Conservation (phyloP, 1,284 basidiomycete species). For the Ustilago curta region DNA sequence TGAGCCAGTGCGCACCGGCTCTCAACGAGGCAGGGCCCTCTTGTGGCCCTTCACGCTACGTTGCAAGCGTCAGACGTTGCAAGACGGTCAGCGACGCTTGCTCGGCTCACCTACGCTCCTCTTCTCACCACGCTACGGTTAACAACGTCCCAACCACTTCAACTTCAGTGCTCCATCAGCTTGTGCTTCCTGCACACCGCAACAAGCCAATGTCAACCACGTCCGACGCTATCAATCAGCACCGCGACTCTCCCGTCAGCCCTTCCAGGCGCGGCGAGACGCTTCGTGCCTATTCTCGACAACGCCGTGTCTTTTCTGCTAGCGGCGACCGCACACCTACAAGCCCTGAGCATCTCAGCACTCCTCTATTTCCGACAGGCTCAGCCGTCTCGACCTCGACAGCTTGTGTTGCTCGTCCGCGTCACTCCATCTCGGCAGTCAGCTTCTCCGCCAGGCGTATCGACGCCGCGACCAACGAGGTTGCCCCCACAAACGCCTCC, state of each 20-base stretch:
- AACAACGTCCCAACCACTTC: neutral
- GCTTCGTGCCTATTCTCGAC: slow-evolving; percentile 34
- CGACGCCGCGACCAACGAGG: neutral
- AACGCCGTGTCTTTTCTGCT: slow-evolving; percentile 38
- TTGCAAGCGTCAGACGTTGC: slow-evolving; percentile 24
- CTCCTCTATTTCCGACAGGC: slow-evolving; percentile 5
- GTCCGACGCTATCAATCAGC: neutral
- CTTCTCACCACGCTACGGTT: slow-evolving; percentile 2
- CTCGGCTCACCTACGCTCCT: slow-evolving; percentile 2
- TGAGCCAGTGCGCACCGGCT: slow-evolving; percentile 18
- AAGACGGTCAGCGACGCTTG: slow-evolving; percentile 29
- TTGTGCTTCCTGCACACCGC: slow-evolving; percentile 21
- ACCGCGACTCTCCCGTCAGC: slow-evolving; percentile 20
- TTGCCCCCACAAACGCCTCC: neutral
- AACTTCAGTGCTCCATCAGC: slow-evolving; percentile 4
- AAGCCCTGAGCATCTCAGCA: slow-evolving; percentile 16
- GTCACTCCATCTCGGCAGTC: neutral
- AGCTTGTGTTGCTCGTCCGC: slow-evolving; percentile 12
- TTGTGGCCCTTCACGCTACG: slow-evolving; percentile 11
- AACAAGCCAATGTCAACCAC: neutral
- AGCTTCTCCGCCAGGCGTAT: neutral
- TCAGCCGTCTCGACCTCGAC: slow-evolving; percentile 20
- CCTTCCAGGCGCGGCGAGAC: slow-evolving; percentile 40
- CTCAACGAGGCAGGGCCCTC: slow-evolving; percentile 27
- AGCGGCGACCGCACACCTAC: slow-evolving; percentile 9